Evolutionary conservation across 1,284 basidiomycete genomes (phyloP).

Genomic region (Pseudozyma sp.): DNA sequence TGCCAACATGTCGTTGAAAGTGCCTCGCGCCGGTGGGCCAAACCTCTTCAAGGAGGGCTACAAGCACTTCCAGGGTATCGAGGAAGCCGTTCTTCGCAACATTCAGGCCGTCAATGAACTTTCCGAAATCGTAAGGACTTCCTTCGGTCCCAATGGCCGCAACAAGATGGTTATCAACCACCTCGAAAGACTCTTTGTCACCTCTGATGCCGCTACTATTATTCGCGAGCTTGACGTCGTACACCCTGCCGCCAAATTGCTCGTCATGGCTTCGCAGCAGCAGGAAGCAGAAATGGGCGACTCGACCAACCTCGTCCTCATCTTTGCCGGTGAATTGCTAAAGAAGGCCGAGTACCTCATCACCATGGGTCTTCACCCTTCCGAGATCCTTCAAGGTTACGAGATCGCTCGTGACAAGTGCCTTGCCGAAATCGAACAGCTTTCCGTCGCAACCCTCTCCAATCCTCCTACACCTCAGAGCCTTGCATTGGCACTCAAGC

Average conservation of each 20-base stretch:
- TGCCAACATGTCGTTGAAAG: constrained; percentile 84
- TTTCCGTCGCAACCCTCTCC: constrained; percentile 74
- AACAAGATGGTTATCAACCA: constrained; percentile 73
- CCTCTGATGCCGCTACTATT: constrained; percentile 98
- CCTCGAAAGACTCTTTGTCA: constrained; percentile 93
- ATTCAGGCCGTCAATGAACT: constrained; percentile 95
- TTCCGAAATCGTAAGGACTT: constrained; percentile 93
- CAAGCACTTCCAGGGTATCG: constrained; percentile 87
- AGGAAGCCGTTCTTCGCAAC: constrained; percentile 87
- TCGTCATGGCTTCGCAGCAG: constrained; percentile 97
- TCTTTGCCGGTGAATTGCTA: constrained; percentile 93
- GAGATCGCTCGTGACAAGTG: constrained; percentile 91
- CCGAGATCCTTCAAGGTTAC: constrained; percentile 88
- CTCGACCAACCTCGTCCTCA: constrained; percentile 93
- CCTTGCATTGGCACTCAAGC: constrained; percentile 84
- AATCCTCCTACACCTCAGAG: constrained; percentile 82
- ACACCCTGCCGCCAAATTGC: constrained; percentile 94
- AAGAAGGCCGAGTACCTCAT: constrained; percentile 93
- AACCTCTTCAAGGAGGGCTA: constrained; percentile 83
- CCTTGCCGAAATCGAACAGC: constrained; percentile 82
- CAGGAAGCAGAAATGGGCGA: constrained; percentile 99
- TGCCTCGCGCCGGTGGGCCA: constrained; percentile 87
- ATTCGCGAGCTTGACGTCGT: constrained; percentile 98
- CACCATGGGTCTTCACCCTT: constrained; percentile 95
- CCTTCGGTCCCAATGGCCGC: constrained; percentile 90